A percentile compares a stretch with the other conserved stretches of the same genome.
Evolutionary conservation across 192 early-diverging fungal genomes (phyloP).

Genomic region (Thoreauomyces humboldtii): DNA sequence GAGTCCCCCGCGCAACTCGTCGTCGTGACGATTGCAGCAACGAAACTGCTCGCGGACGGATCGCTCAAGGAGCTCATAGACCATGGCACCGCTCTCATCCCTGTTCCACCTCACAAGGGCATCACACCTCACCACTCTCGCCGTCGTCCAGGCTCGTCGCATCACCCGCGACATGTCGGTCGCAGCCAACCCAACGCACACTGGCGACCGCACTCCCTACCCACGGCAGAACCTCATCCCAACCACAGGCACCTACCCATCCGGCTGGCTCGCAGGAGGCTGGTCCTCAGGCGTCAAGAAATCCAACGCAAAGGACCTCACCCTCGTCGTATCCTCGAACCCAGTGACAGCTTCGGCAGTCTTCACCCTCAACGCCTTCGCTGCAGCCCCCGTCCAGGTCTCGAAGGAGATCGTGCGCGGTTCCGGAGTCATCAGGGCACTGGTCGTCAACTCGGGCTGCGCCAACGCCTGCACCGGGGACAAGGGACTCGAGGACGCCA

Average conservation of each 20-base stretch:
- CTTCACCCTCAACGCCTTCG: slow-evolving; percentile 90
- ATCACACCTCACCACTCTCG: too few relatives aligned
- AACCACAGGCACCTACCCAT: slow-evolving; percentile 73
- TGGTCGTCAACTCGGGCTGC: slow-evolving; percentile 87
- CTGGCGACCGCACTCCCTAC: slow-evolving; percentile 8
- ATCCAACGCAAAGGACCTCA: slow-evolving; percentile 72
- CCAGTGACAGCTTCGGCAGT: slow-evolving; percentile 76
- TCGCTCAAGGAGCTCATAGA: too few relatives aligned
- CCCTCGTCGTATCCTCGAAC: slow-evolving; percentile 65
- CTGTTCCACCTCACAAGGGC: too few relatives aligned
- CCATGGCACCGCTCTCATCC: too few relatives aligned
- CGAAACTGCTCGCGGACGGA: too few relatives aligned
- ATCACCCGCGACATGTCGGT: too few relatives aligned
- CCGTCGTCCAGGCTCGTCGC: too few relatives aligned
- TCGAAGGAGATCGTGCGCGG: slow-evolving; percentile 57
- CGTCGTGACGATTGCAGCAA: too few relatives aligned
- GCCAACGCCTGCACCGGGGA: slow-evolving; percentile 96
- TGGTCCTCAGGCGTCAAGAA: slow-evolving; percentile 80
- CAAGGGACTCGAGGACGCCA: slow-evolving; percentile 76
- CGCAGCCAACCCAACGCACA: too few relatives aligned
- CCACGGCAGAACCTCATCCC: slow-evolving; percentile 44
- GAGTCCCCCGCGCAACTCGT: too few relatives aligned
- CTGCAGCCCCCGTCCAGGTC: slow-evolving; percentile 84
- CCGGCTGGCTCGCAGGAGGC: slow-evolving; percentile 79
- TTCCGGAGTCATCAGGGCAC: slow-evolving; percentile 41